Percentiles rank a stretch among this genome's conserved stretches.
Conservation (phyloP, 495 filamentous ascomycete genomes). For the Antarctomyces pellizariae region DNA sequence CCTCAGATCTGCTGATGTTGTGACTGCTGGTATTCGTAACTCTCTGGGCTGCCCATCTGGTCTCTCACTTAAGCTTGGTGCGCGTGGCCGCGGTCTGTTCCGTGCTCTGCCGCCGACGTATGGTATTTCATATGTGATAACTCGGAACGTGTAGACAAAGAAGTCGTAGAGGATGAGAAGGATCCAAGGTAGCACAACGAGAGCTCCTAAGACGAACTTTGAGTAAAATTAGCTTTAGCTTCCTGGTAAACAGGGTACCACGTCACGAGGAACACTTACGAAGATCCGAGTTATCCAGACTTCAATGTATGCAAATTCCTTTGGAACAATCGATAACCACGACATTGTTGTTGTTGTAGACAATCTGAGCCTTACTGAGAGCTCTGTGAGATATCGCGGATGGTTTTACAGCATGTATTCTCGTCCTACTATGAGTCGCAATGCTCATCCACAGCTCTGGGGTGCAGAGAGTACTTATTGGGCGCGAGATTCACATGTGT, state of each 20-base stretch:
- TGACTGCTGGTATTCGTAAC: slow-evolving; percentile 20
- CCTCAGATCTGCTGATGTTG: too few species aligned
- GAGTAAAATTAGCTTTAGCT: not conserved
- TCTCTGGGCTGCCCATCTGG: slow-evolving; percentile 27
- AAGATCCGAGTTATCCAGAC: slow-evolving; percentile 40
- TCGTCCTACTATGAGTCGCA: too few species aligned
- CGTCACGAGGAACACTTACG: slow-evolving; percentile 18
- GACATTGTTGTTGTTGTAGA: too few species aligned
- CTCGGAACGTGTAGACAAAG: slow-evolving; percentile 36
- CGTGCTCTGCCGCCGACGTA: slow-evolving; percentile 37
- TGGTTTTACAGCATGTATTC: too few species aligned
- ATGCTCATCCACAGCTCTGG: too few species aligned
- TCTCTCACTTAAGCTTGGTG: slow-evolving; percentile 37
- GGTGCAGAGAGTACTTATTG: too few species aligned
- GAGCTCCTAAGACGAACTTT: slow-evolving; percentile 37
- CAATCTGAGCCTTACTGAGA: too few species aligned
- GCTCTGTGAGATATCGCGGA: too few species aligned
- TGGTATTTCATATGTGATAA: slow-evolving; percentile 33
- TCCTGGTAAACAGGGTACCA: too few species aligned
- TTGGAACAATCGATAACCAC: slow-evolving; percentile 41
- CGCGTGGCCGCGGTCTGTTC: slow-evolving; percentile 34
- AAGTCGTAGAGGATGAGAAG: slow-evolving; percentile 43
- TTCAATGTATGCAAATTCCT: slow-evolving; percentile 29
- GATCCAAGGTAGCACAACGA: slow-evolving; percentile 45
- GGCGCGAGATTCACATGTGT: too few species aligned